phyloP scores from a whole-genome alignment of 805 yeast species.

The Kodamaea kaohsiungensis region DNA sequence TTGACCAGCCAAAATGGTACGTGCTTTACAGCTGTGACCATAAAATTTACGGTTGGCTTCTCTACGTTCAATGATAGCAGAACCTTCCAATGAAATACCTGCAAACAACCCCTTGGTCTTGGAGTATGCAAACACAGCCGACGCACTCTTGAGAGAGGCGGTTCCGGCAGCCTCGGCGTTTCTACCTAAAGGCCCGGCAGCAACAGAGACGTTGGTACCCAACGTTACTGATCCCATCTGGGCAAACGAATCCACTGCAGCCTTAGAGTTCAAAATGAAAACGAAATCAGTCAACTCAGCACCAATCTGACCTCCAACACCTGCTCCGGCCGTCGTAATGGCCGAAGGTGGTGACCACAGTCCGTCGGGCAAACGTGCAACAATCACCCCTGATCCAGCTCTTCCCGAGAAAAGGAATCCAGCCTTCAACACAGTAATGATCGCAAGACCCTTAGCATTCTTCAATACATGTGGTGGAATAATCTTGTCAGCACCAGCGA shows the following conservation, averaged over 20 bases:
- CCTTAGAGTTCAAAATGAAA: conserved; percentile 79
- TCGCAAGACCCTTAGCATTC: conserved; percentile 90
- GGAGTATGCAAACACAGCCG: conserved; percentile 91
- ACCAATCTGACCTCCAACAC: conserved; percentile 98
- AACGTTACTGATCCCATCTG: conserved; percentile 91
- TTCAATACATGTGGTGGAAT: conserved; percentile 87
- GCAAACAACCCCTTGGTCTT: conserved; percentile 97
- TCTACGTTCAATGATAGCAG: conserved; percentile 93
- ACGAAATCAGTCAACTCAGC: conserved; percentile 96
- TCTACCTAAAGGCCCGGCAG: conserved; percentile 97
- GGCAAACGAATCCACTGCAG: conserved; percentile 92
- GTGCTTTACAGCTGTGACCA: conserved; percentile 87
- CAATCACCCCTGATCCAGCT: conserved; percentile 96
- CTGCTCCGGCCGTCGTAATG: conserved; percentile 94
- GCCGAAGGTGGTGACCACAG: conserved; percentile 98
- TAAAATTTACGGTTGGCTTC: conserved; percentile 96
- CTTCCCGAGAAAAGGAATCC: conserved; percentile 95
- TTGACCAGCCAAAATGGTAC: conserved; percentile 77
- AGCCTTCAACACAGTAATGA: conserved; percentile 93
- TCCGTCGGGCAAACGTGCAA: conserved; percentile 92
- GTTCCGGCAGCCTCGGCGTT: conserved; percentile 97
- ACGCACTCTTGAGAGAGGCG: conserved; percentile 82
- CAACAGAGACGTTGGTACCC: conserved; percentile 93
- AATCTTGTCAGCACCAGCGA: conserved; percentile 82
- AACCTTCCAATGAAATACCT: conserved; percentile 96